Evolutionary conservation across 345 rosid species (phyloP).

Genomic region (Hibiscus trionum): DNA sequence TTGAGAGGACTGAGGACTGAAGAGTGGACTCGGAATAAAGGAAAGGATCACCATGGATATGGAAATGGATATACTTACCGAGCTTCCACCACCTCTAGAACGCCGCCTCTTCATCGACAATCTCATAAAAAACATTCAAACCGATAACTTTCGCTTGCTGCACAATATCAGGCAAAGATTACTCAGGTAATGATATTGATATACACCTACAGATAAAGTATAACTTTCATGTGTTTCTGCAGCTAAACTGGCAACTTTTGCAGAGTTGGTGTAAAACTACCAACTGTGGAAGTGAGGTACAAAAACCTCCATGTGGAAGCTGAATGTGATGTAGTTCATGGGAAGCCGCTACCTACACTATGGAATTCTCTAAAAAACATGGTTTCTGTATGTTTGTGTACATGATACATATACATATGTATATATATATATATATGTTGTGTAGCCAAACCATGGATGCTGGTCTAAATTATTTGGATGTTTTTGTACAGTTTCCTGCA

Average conservation of each 20-base stretch:
- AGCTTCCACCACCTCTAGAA: constrained; percentile 41
- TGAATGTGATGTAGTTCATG: constrained; percentile 52
- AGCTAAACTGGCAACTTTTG: neutral
- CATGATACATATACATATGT: no score
- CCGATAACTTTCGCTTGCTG: constrained; percentile 55
- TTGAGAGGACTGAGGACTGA: neutral
- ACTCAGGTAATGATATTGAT: constrained; percentile 33
- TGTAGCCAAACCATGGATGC: neutral
- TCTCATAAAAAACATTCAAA: constrained; percentile 59
- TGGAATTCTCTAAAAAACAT: constrained; percentile 50
- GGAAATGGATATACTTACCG: constrained; percentile 34
- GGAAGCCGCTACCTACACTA: constrained; percentile 64
- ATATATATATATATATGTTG: neutral
- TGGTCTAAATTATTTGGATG: neutral
- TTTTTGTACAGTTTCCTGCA: constrained; percentile 4
- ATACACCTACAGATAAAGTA: neutral
- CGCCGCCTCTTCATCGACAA: constrained; percentile 52
- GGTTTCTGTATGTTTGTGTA: constrained; percentile 19
- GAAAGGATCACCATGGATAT: neutral
- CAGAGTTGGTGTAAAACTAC: constrained; percentile 60
- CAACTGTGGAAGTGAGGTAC: constrained; percentile 64
- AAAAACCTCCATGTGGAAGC: constrained; percentile 49
- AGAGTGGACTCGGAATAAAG: neutral
- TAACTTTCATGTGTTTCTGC: neutral
- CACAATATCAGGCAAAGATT: constrained; percentile 40